Evolutionary conservation across 2,329 filamentous ascomycete genomes (phyloP).

Genomic region (Fonsecaea pedrosoi): DNA sequence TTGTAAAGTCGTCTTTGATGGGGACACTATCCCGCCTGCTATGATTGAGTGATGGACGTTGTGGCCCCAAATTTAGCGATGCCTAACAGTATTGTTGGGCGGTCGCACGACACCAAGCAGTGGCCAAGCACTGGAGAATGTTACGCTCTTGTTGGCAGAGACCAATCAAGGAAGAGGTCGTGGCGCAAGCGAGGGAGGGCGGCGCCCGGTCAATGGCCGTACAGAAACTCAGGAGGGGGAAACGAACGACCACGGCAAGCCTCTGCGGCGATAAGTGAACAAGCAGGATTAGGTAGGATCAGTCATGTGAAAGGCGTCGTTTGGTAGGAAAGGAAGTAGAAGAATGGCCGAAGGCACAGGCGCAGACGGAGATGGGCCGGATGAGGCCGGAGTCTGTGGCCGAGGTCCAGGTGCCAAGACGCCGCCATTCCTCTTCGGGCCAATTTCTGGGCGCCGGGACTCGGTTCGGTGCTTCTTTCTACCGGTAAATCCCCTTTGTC

Average conservation of each 20-base stretch:
- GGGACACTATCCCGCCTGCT: neutral
- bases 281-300: constrained; percentile 7
- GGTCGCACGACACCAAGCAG: constrained; percentile 16
- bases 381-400: neutral
- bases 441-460: constrained; percentile 10
- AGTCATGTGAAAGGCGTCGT: neutral
- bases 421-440: constrained; percentile 3
- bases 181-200: neutral
- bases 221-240: neutral
- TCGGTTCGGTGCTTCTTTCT: constrained; percentile 28
- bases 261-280: neutral
- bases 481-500: constrained; percentile 11
- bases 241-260: neutral
- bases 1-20: neutral
- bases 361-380: neutral
- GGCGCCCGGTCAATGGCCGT: constrained; percentile 17
- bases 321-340: constrained; percentile 26
- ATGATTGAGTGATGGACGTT: neutral
- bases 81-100: constrained; percentile 1
- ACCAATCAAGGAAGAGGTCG: constrained; percentile 1
- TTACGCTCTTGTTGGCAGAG: constrained; percentile 5
- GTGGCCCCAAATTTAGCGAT: constrained; percentile 13
- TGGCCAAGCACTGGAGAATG: constrained; percentile 10
- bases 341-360: constrained; percentile 26
- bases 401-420: neutral